Conservation (phyloP, 208 protist species). For the Trypanosoma mega region DNA sequence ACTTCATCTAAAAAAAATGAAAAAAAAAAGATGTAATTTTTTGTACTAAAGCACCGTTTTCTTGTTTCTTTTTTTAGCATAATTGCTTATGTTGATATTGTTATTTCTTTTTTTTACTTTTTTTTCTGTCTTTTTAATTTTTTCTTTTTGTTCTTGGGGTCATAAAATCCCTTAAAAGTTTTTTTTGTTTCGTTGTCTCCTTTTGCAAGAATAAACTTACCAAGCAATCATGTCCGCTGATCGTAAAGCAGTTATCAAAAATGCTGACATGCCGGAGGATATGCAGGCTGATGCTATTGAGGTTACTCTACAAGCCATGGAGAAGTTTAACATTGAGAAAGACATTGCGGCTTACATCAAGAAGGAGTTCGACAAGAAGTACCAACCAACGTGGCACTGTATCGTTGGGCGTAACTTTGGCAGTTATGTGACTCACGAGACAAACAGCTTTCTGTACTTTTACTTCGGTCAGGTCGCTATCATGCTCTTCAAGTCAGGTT, state of each 20-base stretch:
- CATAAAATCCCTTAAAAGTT: background rate
- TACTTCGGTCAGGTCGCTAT: slow-evolving; percentile 99
- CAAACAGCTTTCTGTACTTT: slow-evolving; percentile 99
- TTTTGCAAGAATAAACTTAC: background rate
- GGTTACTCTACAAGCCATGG: slow-evolving; percentile 96
- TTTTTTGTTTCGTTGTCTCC: background rate
- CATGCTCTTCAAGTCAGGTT: slow-evolving; percentile 96
- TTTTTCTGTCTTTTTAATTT: background rate
- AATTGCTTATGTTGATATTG: no score
- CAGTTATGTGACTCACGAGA: slow-evolving; percentile 99
- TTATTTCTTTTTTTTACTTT: slow-evolving; percentile 1
- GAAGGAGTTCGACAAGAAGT: slow-evolving; percentile 99
- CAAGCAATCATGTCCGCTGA: slow-evolving; percentile 59
- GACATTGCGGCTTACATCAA: slow-evolving; percentile 99
- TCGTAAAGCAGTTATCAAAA: slow-evolving; percentile 92
- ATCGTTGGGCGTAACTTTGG: slow-evolving; percentile 99
- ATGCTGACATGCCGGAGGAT: slow-evolving; percentile 96
- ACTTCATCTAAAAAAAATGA: no score
- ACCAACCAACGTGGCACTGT: slow-evolving; percentile 99
- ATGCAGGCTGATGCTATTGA: slow-evolving; percentile 99
- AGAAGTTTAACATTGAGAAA: slow-evolving; percentile 99
- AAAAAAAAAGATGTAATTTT: no score
- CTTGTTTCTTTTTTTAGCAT: no score
- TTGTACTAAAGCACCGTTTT: no score
- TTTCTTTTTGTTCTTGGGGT: background rate